Evolutionary conservation across 495 filamentous ascomycete species (phyloP).

Genomic region (Glutinoglossum americanum): DNA sequence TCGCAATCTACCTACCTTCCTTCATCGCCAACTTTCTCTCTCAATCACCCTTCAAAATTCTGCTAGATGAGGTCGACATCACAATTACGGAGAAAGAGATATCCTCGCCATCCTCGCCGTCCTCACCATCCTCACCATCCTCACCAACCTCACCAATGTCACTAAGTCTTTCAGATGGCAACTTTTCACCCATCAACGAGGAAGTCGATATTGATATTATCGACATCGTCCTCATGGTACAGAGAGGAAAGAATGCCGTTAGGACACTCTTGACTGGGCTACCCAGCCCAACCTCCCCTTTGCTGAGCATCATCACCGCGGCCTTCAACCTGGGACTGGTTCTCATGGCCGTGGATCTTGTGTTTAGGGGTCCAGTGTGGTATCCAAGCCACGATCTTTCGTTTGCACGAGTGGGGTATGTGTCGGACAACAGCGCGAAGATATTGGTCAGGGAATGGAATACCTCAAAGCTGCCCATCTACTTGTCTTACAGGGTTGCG

Average conservation of each 20-base stretch:
- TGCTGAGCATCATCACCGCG: slow-evolving; percentile 40
- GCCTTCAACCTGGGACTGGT: slow-evolving; percentile 47
- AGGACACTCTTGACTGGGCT: slow-evolving; percentile 54
- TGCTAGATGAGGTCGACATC: slow-evolving; percentile 39
- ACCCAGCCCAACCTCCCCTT: slow-evolving; percentile 41
- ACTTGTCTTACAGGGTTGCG: slow-evolving; percentile 35
- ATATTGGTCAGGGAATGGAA: slow-evolving; percentile 73
- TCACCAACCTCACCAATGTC: slow-evolving; percentile 3
- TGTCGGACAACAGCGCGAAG: slow-evolving; percentile 60
- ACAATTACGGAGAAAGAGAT: slow-evolving; percentile 27
- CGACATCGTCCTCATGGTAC: slow-evolving; percentile 18
- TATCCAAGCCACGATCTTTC: slow-evolving; percentile 54
- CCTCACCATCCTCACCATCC: slow-evolving; percentile 9
- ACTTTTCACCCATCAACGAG: neutral
- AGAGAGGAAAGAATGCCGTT: slow-evolving; percentile 17
- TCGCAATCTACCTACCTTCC: slow-evolving; percentile 50
- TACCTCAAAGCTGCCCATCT: slow-evolving; percentile 46
- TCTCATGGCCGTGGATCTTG: slow-evolving; percentile 45
- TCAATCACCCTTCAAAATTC: slow-evolving; percentile 34
- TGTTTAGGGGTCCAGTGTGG: slow-evolving; percentile 43
- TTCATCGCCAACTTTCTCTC: slow-evolving; percentile 36
- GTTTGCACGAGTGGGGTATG: slow-evolving; percentile 67
- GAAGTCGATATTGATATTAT: slow-evolving; percentile 16
- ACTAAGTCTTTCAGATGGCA: slow-evolving; percentile 13
- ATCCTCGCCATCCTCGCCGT: slow-evolving; percentile 8